Evolutionary conservation across 2,329 filamentous ascomycete species (phyloP).

Genomic region (Fusarium irregulare): DNA sequence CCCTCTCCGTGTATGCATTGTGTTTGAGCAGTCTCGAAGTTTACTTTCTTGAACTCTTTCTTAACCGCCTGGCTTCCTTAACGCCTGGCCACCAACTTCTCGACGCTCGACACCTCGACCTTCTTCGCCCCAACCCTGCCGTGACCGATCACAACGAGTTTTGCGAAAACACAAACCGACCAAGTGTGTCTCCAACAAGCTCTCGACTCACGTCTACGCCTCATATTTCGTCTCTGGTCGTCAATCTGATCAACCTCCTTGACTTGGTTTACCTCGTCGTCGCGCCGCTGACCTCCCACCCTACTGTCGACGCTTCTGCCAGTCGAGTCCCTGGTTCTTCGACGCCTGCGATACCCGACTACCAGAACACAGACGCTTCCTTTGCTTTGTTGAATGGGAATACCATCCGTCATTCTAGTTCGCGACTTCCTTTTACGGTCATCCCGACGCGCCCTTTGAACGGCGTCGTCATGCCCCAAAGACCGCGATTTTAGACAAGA

Average conservation of each 20-base stretch:
- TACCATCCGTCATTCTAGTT: constrained; percentile 27
- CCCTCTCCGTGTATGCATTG: constrained; percentile 36
- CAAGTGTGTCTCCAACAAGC: constrained; percentile 40
- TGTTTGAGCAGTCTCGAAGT: constrained; percentile 44
- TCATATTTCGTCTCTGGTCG: constrained; percentile 27
- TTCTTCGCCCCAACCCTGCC: constrained; percentile 44
- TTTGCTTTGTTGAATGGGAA: constrained; percentile 41
- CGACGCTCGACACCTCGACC: constrained; percentile 44
- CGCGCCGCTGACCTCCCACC: constrained; percentile 35
- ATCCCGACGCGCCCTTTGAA: constrained; percentile 55
- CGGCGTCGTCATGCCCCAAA: constrained; percentile 70
- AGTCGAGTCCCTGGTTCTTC: constrained; percentile 31
- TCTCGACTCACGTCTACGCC: constrained; percentile 36
- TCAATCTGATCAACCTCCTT: constrained; percentile 10
- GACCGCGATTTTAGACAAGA: constrained; percentile 62
- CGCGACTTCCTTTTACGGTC: constrained; percentile 38
- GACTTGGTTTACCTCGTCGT: constrained; percentile 23
- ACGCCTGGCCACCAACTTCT: constrained; percentile 32
- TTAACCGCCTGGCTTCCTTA: constrained; percentile 13
- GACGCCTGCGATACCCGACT: constrained; percentile 32
- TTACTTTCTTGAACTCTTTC: constrained; percentile 24
- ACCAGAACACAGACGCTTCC: constrained; percentile 2
- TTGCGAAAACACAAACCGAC: constrained; percentile 48
- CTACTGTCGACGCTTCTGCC: constrained; percentile 27
- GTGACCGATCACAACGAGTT: constrained; percentile 48